Evolutionary conservation across 768 basidiomycete genomes (phyloP), one percentile per base, ranked within the genome.

Genomic region (Cyclocybe cylindracea): DNA sequence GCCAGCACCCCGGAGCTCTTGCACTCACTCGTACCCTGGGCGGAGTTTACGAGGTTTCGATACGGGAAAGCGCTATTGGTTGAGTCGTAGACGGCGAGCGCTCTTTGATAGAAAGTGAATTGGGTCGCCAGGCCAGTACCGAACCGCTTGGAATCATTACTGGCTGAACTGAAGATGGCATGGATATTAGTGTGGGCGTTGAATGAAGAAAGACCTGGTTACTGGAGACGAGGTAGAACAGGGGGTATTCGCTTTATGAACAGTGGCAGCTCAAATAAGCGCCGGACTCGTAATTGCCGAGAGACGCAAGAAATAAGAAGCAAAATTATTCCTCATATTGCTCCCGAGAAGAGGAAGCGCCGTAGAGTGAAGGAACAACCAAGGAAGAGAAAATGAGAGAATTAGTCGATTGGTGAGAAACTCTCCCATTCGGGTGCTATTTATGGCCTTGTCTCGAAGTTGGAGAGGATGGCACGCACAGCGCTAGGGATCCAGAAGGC

Each of bases 201-300:
- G 6, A 6, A 37, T 13, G 24, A 11, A 10, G 14, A 16, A 9
- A 5, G 4, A 29, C 62, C 39, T 54, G 37, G 34, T 57, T 60
- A n/a, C 49, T 53, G 2, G 71, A 57, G n/a, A 73, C 67, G 18
- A 73, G 61, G 51, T 73, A 69, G 61, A 73, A 71, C 2, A 59
- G 6, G 71, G 70, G 0, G 70, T 69, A 48, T 62, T 61, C 3
- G 67, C 68, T 40, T 63, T 63, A 18, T 69, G 69, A 14, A 62
- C 38, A 11, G 50, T 46, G 10, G 61, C 50, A 5, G 58, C 58
- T 31, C 11, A 41, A 2, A 55, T 53, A n/a, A 46, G 50, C 24
- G 19, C 38, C 29, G 43, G 51, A 43, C 43, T 52, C 36, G 24
- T 53, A 16, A 16, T 16, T 1, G 16, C 38, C 46, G 16, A 57